phyloP scores from a whole-genome alignment of 2,329 filamentous ascomycete species.

The Exophiala xenobiotica region DNA sequence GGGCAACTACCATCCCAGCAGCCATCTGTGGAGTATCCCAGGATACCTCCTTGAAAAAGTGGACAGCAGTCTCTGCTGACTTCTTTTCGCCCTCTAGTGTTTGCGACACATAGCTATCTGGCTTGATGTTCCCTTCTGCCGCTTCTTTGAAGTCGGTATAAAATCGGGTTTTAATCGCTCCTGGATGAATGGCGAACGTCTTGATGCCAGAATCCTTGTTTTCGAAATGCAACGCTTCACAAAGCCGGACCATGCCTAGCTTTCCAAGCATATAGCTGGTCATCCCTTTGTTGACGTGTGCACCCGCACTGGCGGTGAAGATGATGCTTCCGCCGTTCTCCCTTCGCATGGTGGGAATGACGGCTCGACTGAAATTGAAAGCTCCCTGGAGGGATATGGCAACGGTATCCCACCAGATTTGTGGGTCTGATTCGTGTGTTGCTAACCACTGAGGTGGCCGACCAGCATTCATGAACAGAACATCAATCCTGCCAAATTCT shows the following conservation, averaged over 20 bases:
- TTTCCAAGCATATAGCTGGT: slow-evolving; percentile 26
- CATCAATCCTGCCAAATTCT: slow-evolving; percentile 47
- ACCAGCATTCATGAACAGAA: slow-evolving; percentile 47
- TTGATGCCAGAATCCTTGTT: slow-evolving; percentile 25
- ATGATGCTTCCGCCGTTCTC: slow-evolving; percentile 23
- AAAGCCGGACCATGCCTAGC: slow-evolving; percentile 24
- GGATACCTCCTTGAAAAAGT: slow-evolving; percentile 18
- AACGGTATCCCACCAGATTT: slow-evolving; percentile 27
- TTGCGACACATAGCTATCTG: slow-evolving; percentile 20
- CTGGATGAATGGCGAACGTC: slow-evolving; percentile 26
- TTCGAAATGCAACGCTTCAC: slow-evolving; percentile 25
- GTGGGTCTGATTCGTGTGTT: slow-evolving; percentile 22
- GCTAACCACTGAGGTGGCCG: slow-evolving; percentile 27
- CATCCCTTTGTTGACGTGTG: slow-evolving; percentile 24
- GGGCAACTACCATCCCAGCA: slow-evolving; percentile 20
- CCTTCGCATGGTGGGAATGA: slow-evolving; percentile 23
- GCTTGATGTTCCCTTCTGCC: slow-evolving; percentile 21
- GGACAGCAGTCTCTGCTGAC: slow-evolving; percentile 22
- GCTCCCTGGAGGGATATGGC: slow-evolving; percentile 24
- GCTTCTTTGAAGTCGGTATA: slow-evolving; percentile 26
- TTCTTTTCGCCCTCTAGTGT: slow-evolving; percentile 16
- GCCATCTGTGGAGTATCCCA: slow-evolving; percentile 28
- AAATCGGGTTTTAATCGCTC: slow-evolving; percentile 26
- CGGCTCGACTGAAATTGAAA: slow-evolving; percentile 26
- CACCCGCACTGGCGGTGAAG: slow-evolving; percentile 26